A percentile compares a stretch with the other conserved stretches of the same genome.
Conservation (phyloP, 176 grass and related monocot genomes). For the Pontederia paniculata region DNA sequence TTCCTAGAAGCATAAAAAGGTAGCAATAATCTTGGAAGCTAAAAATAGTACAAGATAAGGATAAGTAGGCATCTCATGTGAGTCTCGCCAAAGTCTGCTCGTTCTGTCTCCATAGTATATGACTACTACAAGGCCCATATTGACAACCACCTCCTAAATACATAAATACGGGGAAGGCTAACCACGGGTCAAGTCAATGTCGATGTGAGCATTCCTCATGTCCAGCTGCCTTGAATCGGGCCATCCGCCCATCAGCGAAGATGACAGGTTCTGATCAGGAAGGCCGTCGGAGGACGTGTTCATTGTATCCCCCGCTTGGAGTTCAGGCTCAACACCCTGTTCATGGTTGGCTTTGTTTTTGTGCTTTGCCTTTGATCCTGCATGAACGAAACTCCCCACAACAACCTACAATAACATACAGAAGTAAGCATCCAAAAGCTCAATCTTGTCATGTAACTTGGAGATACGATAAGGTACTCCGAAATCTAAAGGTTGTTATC, state of each 20-base stretch:
- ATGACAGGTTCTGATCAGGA: background rate
- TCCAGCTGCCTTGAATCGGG: conserved; percentile 4
- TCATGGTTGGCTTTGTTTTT: conserved; percentile 9
- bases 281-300: background rate
- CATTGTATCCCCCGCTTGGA: background rate
- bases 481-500: too few species aligned
- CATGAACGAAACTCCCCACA: conserved; percentile 34
- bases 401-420: conserved; percentile 20
- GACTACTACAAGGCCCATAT: background rate
- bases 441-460: background rate
- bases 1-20: too few species aligned
- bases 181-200: conserved; percentile 6
- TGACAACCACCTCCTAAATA: background rate
- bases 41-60: too few species aligned
- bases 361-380: conserved; percentile 15
- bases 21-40: too few species aligned
- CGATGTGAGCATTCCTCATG: conserved; percentile 10
- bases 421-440: background rate
- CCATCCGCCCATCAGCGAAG: conserved; percentile 6
- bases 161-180: background rate
- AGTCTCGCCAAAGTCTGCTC: too few species aligned
- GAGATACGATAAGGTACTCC: background rate
- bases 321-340: background rate
- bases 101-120: too few species aligned
- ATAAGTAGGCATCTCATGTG: too few species aligned